phyloP scores from a whole-genome alignment of 2,329 filamentous ascomycete species.

The Talaromyces albobiverticillius region DNA sequence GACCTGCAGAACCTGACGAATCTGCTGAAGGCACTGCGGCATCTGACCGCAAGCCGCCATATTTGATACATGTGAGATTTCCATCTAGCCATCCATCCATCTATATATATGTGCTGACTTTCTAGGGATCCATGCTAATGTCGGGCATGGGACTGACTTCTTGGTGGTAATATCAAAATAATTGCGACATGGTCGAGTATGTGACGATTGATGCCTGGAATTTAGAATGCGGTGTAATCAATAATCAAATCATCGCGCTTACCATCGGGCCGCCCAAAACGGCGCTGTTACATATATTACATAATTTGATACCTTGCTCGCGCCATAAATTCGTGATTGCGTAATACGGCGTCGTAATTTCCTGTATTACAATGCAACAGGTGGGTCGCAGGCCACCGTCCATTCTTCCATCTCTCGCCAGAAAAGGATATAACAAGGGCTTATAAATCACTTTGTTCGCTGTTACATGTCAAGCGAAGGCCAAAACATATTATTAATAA shows the following conservation, averaged over 20 bases:
- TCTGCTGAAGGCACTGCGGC: slow-evolving; percentile 53
- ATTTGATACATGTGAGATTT: slow-evolving; percentile 42
- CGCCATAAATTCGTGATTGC: background rate
- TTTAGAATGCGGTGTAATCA: background rate
- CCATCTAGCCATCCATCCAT: background rate
- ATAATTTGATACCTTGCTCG: background rate
- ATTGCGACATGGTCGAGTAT: background rate
- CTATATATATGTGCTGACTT: background rate
- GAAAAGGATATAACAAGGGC: too few species aligned
- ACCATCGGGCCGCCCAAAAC: background rate
- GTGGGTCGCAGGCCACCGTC: too few species aligned
- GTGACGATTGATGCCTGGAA: too few species aligned
- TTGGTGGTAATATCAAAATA: slow-evolving; percentile 39
- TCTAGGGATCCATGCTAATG: slow-evolving; percentile 47
- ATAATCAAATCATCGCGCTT: background rate
- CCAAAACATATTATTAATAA: too few species aligned
- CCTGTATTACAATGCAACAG: too few species aligned
- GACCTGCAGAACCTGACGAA: too few species aligned
- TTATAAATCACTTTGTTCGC: too few species aligned
- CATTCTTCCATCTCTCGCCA: too few species aligned
- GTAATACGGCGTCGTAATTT: background rate
- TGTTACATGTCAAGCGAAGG: too few species aligned
- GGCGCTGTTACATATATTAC: background rate
- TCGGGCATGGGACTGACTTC: slow-evolving; percentile 42
- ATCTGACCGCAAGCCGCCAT: slow-evolving; percentile 58